Evolutionary conservation across 768 basidiomycete genomes (phyloP), one percentile per base, ranked within the genome.

Genomic region (Hericium coralloides): DNA sequence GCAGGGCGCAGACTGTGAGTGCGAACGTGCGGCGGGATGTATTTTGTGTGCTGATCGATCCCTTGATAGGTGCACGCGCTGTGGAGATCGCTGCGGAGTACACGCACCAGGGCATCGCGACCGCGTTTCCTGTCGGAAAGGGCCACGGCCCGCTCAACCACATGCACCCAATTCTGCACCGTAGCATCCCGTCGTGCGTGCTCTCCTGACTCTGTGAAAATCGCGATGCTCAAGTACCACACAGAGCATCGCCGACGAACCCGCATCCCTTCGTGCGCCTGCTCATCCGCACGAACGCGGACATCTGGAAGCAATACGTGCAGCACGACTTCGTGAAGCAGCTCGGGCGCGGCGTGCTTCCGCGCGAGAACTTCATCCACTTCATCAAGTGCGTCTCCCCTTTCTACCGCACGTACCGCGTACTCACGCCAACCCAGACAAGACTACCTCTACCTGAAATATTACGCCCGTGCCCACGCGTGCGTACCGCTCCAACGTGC

Each of bases 91-190:
- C 86, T 0, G 83, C 80, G 0, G 66, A 69, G n/a, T 97, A 87
- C 64, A 91, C 88, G 0, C 79, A 91, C 64, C 68, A 78, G 0
- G 92, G 84, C 0, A 94, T 97, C 26, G 77, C 79, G 47, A 79
- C 83, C 0, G 87, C 92, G 0, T 70, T 73, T 38, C 69, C 79
- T 0, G 78, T 94, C 5, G 94, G 92, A 0, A 68, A 73, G 10
- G 93, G 94, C 0, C 74, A 85, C 55, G 93, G 93, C 0, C 94
- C 94, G 2, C 75, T 98, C 18, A 92, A 98, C 68, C 93, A 98
- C 66, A 73, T 89, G 53, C 89, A 92, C 64, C 73, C 81, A 0
- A 73, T 83, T 14, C 65, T 73, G 1, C 70, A 61, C 4, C 72
- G 76, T 0, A 60, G 74, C 1, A 69, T 95, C 17, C 79, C 82